Conservation (phyloP, 768 basidiomycete genomes). For the Trametes cubensis region DNA sequence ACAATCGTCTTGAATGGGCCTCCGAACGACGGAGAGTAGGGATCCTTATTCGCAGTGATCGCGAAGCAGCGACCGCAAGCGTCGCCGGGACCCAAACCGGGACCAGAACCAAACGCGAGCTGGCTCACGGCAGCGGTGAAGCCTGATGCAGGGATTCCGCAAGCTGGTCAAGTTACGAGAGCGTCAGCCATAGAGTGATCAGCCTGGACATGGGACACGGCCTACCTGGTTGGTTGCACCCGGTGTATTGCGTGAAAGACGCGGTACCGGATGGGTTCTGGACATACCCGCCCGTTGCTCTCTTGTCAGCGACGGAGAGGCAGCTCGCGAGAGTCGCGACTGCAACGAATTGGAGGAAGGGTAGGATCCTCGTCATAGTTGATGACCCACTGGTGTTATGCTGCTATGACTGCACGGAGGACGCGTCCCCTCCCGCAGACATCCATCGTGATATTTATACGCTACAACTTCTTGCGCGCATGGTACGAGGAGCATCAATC, state of each 20-base stretch:
- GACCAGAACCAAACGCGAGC: constrained; percentile 53
- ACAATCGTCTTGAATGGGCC: constrained; percentile 56
- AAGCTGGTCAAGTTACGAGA: constrained; percentile 39
- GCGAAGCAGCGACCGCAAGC: constrained; percentile 66
- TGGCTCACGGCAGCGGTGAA: constrained; percentile 62
- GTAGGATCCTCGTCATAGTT: constrained; percentile 10
- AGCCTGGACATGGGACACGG: background rate
- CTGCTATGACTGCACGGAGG: background rate
- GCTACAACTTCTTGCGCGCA: background rate
- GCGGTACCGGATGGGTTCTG: constrained; percentile 54
- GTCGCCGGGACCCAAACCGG: constrained; percentile 56
- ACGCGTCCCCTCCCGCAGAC: background rate
- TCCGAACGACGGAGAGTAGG: constrained; percentile 51
- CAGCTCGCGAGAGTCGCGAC: constrained; percentile 22
- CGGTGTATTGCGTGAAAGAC: constrained; percentile 61
- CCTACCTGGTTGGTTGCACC: constrained; percentile 52
- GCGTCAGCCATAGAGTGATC: background rate
- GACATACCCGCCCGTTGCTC: constrained; percentile 53
- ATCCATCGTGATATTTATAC: background rate
- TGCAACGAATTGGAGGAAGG: constrained; percentile 15
- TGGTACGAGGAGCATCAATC: background rate
- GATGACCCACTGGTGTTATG: background rate
- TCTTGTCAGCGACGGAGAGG: constrained; percentile 22
- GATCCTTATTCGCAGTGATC: constrained; percentile 52
- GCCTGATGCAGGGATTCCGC: constrained; percentile 51